Evolutionary conservation across 345 rosid species (phyloP).

Genomic region (Toxicodendron radicans): DNA sequence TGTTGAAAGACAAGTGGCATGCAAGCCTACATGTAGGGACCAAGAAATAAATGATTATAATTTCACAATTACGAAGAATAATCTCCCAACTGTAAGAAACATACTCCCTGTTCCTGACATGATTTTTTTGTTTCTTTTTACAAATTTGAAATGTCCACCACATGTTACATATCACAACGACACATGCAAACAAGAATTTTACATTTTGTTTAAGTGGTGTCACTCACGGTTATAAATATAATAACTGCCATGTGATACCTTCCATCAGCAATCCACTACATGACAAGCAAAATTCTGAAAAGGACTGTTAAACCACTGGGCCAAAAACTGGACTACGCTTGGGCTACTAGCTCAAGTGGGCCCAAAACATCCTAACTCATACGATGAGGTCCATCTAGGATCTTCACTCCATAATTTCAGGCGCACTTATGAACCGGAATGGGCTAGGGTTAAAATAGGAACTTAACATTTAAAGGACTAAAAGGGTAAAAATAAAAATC

Average conservation of each 20-base stretch:
- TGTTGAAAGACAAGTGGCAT: not conserved
- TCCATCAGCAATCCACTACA: not conserved
- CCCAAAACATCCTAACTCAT: not conserved
- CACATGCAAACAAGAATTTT: not conserved
- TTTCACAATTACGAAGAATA: not conserved
- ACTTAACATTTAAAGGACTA: not conserved
- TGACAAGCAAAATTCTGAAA: not conserved
- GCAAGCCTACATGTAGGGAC: not conserved
- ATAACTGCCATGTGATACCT: not conserved
- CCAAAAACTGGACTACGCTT: not conserved
- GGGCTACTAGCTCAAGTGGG: not conserved
- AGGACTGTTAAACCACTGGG: not conserved
- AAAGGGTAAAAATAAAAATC: not conserved
- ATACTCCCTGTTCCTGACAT: not conserved
- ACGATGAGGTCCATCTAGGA: not conserved
- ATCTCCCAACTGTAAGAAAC: not conserved
- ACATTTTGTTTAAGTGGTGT: not conserved
- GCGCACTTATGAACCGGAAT: not conserved
- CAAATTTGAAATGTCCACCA: not conserved
- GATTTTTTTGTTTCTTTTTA: not conserved
- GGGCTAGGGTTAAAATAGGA: conserved; percentile 11
- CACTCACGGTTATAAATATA: not conserved
- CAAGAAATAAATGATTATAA: not conserved
- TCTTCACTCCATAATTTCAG: not conserved
- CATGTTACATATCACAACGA: not conserved